These are phyloP conservation scores for Camillea tinctor DNA, from an alignment of 2,329 filamentous ascomycete species.

Conservation along the genomic window DNA sequence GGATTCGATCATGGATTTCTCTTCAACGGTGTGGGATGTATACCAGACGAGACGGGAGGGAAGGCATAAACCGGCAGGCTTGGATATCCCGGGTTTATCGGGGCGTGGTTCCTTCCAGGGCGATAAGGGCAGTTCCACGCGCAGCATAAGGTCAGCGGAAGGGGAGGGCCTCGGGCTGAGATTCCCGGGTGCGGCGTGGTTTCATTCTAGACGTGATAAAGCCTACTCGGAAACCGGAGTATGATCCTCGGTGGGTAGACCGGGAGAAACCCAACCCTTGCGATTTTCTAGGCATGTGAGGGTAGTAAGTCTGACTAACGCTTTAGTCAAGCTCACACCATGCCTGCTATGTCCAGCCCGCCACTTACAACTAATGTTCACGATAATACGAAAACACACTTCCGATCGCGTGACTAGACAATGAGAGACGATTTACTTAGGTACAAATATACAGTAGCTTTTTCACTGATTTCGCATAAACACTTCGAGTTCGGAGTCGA, in stretches of 20 bases:
- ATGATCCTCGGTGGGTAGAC: background rate
- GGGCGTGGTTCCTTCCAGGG: background rate
- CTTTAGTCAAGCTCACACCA: too few relatives aligned
- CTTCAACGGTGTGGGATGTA: background rate
- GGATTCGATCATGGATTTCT: conserved; percentile 1
- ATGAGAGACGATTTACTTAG: too few relatives aligned
- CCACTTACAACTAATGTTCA: too few relatives aligned
- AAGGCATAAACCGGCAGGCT: background rate
- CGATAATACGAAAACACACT: too few relatives aligned
- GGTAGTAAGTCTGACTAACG: too few relatives aligned
- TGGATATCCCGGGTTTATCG: background rate
- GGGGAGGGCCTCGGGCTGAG: background rate
- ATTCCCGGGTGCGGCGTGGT: background rate
- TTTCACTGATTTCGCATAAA: too few relatives aligned
- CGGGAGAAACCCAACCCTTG: too few relatives aligned
- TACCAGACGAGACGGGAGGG: background rate
- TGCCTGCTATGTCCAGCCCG: too few relatives aligned
- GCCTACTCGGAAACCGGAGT: background rate
- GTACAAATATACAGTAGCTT: too few relatives aligned
- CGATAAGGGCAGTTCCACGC: background rate
- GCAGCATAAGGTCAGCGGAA: background rate
- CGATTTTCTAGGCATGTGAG: too few relatives aligned
- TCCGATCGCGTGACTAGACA: too few relatives aligned
- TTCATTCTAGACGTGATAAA: background rate
- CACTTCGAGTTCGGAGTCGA: background rate